Base-by-base conservation (phyloP, 2,329 filamentous ascomycete genomes). In the Diaporthe velutina region DNA sequence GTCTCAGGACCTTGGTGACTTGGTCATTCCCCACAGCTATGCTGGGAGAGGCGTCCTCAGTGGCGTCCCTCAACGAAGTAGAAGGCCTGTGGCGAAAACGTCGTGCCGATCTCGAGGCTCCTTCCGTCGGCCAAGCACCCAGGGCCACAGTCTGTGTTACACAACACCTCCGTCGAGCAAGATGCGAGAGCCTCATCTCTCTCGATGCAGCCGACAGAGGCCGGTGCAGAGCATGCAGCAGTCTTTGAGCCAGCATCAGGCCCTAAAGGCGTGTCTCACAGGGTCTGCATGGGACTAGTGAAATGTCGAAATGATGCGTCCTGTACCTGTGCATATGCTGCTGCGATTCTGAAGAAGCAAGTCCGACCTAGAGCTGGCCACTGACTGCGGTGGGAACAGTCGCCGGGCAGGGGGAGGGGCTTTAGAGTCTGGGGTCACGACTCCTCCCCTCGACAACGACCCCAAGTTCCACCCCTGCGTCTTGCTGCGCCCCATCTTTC, bases 381-480 rank as follows among this genome's bases (percentile, higher is more conserved):
- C 38, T 57, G 52, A 12, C 58, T 42, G 55, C 13, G 45, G 33
- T 10, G 55, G 67, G 35, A 30, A 64, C 28, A n/a, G 42, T 30
- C 17, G 25, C 55, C 58, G 52, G 50, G 73, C 50, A 72, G 58
- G 67, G 68, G 38, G 7, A 54, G 57, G 38, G 54, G 38, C 55
- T 30, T 74, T 73, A 76, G 60, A 76, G 58, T 54, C 73, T 71
- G 17, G 73, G 70, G 42, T 60, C 30, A 30, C 67, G 74, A 54
- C 30, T 70, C 58, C 66, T 70, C 61, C 76, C 82, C 73, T 84
- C 82, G 33, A 83, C 77, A 25, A 82, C 78, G 48, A 83, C 80
- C 33, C 82, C 82, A 48, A 84, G 79, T 38, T 79, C 80, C 61
- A 80, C 78, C 35, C 81, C 82, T 73, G 82, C 79, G 76, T 82